Conservation (phyloP, 176 grass and related monocot species). For the Stipa capillata region DNA sequence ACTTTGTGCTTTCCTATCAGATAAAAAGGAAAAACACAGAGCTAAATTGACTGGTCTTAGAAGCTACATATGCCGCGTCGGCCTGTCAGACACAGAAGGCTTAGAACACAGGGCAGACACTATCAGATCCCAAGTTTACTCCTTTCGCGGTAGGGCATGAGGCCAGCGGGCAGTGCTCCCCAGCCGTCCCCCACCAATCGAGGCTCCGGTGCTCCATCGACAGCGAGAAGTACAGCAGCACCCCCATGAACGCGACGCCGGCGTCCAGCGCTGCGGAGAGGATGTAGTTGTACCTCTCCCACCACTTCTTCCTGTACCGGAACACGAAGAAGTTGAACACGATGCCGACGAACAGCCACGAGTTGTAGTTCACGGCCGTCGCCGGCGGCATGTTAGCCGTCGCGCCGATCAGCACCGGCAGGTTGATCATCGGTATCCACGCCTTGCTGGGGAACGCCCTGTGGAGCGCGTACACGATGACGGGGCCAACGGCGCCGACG, state of each 20-base stretch:
- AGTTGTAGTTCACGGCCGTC: conserved; percentile 60
- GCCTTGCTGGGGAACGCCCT: conserved; percentile 40
- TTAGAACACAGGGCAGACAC: conserved; percentile 44
- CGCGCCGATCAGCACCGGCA: conserved; percentile 72
- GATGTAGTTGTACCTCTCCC: conserved; percentile 86
- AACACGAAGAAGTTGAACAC: conserved; percentile 83
- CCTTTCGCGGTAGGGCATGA: conserved; percentile 55
- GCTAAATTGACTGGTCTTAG: too few relatives aligned
- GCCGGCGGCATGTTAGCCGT: conserved; percentile 64
- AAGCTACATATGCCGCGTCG: too few relatives aligned
- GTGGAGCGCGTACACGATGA: conserved; percentile 57
- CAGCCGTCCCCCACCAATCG: conserved; percentile 54
- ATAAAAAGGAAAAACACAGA: too few relatives aligned
- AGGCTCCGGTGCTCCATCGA: conserved; percentile 44
- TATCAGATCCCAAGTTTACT: conserved; percentile 19
- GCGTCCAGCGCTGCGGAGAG: conserved; percentile 61
- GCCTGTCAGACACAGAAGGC: too few relatives aligned
- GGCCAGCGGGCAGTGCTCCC: conserved; percentile 69
- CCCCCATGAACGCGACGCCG: conserved; percentile 76
- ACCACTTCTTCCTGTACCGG: conserved; percentile 75
- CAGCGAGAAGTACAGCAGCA: conserved; percentile 62
- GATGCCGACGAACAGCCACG: conserved; percentile 54
- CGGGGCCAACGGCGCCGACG: conserved; percentile 38
- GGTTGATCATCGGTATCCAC: conserved; percentile 75
- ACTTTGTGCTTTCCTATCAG: too few relatives aligned